Evolutionary conservation across 2,329 filamentous ascomycete genomes (phyloP).

Genomic region (Lachnellula suecica): DNA sequence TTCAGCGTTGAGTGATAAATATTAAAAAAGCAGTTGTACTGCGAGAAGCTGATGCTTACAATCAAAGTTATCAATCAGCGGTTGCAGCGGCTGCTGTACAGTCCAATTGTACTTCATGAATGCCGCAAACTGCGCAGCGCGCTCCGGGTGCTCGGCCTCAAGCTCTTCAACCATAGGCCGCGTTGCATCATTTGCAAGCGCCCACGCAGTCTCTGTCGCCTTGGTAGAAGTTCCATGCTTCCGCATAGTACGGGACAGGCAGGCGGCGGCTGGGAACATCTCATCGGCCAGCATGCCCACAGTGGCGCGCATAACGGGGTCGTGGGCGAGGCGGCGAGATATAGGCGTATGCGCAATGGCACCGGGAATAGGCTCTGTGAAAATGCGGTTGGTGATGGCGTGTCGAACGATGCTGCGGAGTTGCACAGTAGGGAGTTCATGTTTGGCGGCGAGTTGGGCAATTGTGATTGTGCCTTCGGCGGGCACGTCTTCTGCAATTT

Average conservation of each 20-base stretch:
- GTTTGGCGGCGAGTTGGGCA: conserved; percentile 36
- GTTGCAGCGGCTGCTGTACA: conserved; percentile 8
- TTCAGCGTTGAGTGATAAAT: too few species aligned
- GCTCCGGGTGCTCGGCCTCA: background rate
- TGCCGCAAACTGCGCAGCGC: conserved; percentile 19
- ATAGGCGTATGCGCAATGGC: conserved; percentile 39
- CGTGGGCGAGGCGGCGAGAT: conserved; percentile 38
- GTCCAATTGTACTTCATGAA: background rate
- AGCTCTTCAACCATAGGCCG: background rate
- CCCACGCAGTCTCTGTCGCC: background rate
- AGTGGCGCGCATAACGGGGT: conserved; percentile 33
- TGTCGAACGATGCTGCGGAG: conserved; percentile 50
- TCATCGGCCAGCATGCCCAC: conserved; percentile 33
- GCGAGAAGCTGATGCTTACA: too few species aligned
- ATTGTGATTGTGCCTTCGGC: conserved; percentile 45
- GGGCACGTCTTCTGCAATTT: conserved; percentile 41
- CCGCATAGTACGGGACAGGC: conserved; percentile 17
- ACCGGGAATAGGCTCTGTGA: conserved; percentile 38
- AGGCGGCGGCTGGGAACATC: conserved; percentile 11
- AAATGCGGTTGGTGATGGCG: conserved; percentile 54
- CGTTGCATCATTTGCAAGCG: background rate
- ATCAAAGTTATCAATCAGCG: conserved; percentile 24
- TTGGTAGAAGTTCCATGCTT: background rate
- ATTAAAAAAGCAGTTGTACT: too few species aligned
- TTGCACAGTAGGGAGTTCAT: conserved; percentile 31